phyloP scores from a whole-genome alignment of 2,329 filamentous ascomycete species.

The Trematosphaeria pertusa region DNA sequence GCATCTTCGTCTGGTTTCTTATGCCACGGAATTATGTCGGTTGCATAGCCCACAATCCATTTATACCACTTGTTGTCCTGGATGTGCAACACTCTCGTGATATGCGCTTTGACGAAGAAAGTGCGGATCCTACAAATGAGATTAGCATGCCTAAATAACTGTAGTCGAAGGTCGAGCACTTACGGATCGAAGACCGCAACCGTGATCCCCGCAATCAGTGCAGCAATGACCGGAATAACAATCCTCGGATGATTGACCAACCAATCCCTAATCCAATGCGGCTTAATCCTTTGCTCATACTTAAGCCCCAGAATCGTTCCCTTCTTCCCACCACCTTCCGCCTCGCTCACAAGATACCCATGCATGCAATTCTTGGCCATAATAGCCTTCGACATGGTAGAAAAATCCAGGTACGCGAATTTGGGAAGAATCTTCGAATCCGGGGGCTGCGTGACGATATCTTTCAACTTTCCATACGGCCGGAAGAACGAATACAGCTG shows the following conservation, averaged over 20 bases:
- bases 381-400: constrained; percentile 74
- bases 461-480: constrained; percentile 85
- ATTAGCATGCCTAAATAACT: constrained; percentile 6
- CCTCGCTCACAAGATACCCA: constrained; percentile 74
- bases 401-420: constrained; percentile 81
- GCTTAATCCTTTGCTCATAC: constrained; percentile 80
- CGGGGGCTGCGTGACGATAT: constrained; percentile 81
- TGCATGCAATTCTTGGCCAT: constrained; percentile 95
- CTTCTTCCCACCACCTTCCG: constrained; percentile 73
- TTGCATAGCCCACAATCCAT: constrained; percentile 80
- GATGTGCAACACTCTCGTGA: constrained; percentile 78
- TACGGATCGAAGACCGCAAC: constrained; percentile 88
- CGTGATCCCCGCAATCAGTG: constrained; percentile 80
- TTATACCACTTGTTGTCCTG: constrained; percentile 76
- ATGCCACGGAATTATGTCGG: constrained; percentile 68
- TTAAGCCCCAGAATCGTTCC: constrained; percentile 82
- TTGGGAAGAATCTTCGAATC: constrained; percentile 86
- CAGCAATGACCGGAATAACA: constrained; percentile 82
- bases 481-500: constrained; percentile 86
- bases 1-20: constrained; percentile 67
- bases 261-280: constrained; percentile 86
- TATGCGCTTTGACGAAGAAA: constrained; percentile 88
- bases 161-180: constrained; percentile 21
- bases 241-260: constrained; percentile 84
- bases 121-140: constrained; percentile 68